Base-by-base conservation (phyloP, 108 stramenopile genomes). In the Pseudonitzschia delicatissima region DNA sequence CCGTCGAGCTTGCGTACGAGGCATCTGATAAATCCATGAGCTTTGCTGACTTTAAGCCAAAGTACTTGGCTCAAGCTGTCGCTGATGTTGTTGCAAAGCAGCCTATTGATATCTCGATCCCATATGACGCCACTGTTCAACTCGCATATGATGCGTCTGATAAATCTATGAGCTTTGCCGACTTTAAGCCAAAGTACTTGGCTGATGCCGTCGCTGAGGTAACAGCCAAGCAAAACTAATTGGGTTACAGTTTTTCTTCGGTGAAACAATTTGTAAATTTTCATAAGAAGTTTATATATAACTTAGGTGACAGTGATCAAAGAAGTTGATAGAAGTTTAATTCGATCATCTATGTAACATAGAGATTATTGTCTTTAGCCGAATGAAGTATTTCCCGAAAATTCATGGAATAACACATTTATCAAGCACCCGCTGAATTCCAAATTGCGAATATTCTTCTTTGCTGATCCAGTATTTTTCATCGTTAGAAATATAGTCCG, bases 1-100 rank as follows among this genome's bases (percentile, higher is more conserved):
- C 78, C 9, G 78, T 73, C 20, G 47, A 75, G 65, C 62, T 79
- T 17, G 78, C 78, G 20, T 79, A 79, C 27, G 78, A 75, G 31
- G 36, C 42, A 25, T 58, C 57, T 17, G 57, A 58, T 13, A 79
- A 75, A 36, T 72, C 73, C 33, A 37, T 71, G 55, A 27, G 57
- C 11, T 79, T 67, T 34, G 66, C 53, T 50, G 66, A 61, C 5
- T 79, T 79, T 51, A 71, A 79, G 57, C 44, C 51, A 8, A 49
- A 69, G 4, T 79, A 71, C 61, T 61, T 74, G 29, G 73, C 73
- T 35, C 69, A 79, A 28, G 73, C 78, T 9, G 71, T 51, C 12
- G 29, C 78, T 25, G 69, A 79, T 29, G 73, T 74, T 9, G 71
- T 51, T 21, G 29, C 78, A 18, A 79, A 79, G 66, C 50, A 64